These are phyloP conservation scores for Starmerella ratchasimensis DNA, from an alignment of 805 yeast species.

Conservation along the genomic window DNA sequence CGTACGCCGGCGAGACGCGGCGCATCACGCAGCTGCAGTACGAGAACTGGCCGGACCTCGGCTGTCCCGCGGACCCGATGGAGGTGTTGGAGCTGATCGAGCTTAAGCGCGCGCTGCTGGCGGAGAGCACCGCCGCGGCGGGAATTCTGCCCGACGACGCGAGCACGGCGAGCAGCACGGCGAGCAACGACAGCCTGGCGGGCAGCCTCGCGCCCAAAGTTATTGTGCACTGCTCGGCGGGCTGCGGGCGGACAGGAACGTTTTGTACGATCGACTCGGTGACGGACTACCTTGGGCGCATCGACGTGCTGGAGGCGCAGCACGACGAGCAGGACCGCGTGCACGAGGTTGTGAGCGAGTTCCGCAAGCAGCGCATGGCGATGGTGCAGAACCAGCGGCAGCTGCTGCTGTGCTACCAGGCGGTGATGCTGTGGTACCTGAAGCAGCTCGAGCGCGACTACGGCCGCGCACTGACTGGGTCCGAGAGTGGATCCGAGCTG, in stretches of 20 bases:
- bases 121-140: neutral
- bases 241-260: conserved; percentile 95
- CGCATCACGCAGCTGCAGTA: conserved; percentile 62
- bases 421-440: conserved; percentile 26
- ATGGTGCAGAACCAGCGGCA: conserved; percentile 79
- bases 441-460: neutral
- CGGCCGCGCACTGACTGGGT: neutral
- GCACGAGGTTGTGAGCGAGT: conserved; percentile 46
- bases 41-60: conserved; percentile 76
- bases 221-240: conserved; percentile 87
- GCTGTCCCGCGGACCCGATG: conserved; percentile 43
- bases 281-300: conserved; percentile 31
- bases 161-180: too few species aligned
- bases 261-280: conserved; percentile 36
- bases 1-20: conserved; percentile 24
- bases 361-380: conserved; percentile 61
- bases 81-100: conserved; percentile 49
- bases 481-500: too few species aligned
- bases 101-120: conserved; percentile 32
- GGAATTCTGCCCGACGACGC: too few species aligned
- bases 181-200: too few species aligned
- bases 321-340: conserved; percentile 36
- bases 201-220: conserved; percentile 21
- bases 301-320: conserved; percentile 2
- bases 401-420: conserved; percentile 59